Evolutionary conservation across 139 green algal genomes (phyloP).

Genomic region (Bryopsis sp.): DNA sequence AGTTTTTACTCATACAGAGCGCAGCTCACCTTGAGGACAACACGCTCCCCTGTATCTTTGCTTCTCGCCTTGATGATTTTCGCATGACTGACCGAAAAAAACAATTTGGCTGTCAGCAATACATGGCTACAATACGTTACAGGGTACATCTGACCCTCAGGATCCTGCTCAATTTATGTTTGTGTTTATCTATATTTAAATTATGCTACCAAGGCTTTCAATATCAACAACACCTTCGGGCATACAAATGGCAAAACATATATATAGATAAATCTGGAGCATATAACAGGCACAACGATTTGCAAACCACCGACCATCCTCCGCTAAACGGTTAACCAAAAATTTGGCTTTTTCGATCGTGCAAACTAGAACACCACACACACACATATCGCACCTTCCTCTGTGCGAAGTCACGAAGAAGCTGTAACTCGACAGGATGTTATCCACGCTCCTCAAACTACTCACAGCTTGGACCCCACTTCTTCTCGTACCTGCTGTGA

Average conservation of each 20-base stretch:
- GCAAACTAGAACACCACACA: not conserved
- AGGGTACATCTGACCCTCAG: no score
- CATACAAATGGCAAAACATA: no score
- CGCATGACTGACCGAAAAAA: conserved; percentile 3
- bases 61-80: not conserved
- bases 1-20: no score
- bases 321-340: not conserved
- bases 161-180: no score
- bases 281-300: not conserved
- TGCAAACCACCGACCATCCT: not conserved
- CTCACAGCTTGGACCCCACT: not conserved
- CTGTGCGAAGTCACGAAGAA: not conserved
- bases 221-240: no score
- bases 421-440: not conserved
- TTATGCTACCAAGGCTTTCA: no score
- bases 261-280: no score
- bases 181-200: no score
- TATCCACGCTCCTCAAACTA: not conserved
- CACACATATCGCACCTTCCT: not conserved
- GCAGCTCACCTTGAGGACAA: not conserved
- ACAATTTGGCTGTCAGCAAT: no score
- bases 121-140: no score
- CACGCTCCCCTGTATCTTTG: not conserved
- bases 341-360: not conserved
- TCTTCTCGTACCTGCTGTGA: not conserved